Base-by-base conservation (phyloP, 2,329 filamentous ascomycete species). In the Colletotrichum agaves region DNA sequence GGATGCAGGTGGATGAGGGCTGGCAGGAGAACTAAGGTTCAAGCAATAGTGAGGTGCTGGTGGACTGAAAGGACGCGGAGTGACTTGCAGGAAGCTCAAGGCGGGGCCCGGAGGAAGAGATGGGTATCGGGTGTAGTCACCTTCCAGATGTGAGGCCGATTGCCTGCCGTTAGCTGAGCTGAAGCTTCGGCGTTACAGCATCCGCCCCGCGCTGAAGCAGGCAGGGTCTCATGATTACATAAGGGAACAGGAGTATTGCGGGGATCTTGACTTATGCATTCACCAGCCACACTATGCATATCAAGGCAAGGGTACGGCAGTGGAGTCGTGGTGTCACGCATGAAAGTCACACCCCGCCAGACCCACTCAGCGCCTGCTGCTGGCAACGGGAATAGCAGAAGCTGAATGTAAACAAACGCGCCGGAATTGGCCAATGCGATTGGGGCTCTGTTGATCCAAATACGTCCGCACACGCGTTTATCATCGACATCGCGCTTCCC, bases 351-450 rank as follows among this genome's bases (percentile, higher is more conserved):
- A 58, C 52, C 58, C 66, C 69, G 66, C 66, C 35, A 52, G 62
- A 70, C 60, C 69, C 69, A 70, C 69, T 19, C 50, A 46, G 52
- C 69, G 59, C 69, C 21, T 52, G 47, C 61, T 55, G 47, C 61
- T 65, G 65, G 61, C 65, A 65, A 68, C 65, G 61, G 61, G 43
- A 68, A 53, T 47, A 49, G 27, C 57, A 52, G 31, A 64, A 62
- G 39, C 39, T 44, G 63, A 62, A 70, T 71, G 69, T 71, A 71
- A 71, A 71, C 69, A 71, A 71, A 71, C 68, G 65, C 68, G 68
- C 69, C 41, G 13, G 47, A 43, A n/a, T 17, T 50, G 27, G 55
- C 61, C 65, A 68, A 64, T 55, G 47, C 55, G 17, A 43, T 46
- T 39, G 52, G 60, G 50, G 60, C 43, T 63, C 52, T 55, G 58